Evolutionary conservation across 345 rosid species (phyloP).

Genomic region (Cardamine occulta): DNA sequence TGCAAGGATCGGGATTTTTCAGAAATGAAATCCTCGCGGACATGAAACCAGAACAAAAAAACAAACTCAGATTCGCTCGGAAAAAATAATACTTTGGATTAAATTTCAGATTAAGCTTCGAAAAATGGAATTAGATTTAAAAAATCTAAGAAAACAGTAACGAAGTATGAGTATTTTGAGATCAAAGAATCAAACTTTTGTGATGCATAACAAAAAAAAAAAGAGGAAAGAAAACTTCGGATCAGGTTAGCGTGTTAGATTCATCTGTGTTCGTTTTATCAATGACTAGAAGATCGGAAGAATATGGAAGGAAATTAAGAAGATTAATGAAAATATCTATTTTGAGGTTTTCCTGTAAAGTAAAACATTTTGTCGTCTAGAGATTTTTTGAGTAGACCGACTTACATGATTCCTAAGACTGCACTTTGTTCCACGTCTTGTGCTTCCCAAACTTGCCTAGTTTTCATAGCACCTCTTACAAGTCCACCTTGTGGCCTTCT

Average conservation of each 20-base stretch:
- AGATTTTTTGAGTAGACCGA: conserved; percentile 38
- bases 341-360: conserved; percentile 26
- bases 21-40: conserved; percentile 50
- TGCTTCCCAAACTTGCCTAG: conserved; percentile 42
- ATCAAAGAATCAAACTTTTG: conserved; percentile 29
- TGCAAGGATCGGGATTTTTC: conserved; percentile 66
- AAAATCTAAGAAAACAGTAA: neutral
- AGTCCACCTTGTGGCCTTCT: conserved; percentile 10
- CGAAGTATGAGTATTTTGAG: neutral
- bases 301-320: conserved; percentile 21
- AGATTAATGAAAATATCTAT: conserved; percentile 22
- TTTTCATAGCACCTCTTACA: neutral
- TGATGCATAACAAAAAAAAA: conserved; percentile 12
- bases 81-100: neutral
- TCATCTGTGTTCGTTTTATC: conserved; percentile 33
- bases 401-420: conserved; percentile 41
- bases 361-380: conserved; percentile 35
- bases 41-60: conserved; percentile 47
- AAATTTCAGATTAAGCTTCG: neutral
- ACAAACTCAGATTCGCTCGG: conserved; percentile 19
- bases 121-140: neutral
- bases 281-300: conserved; percentile 33
- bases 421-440: conserved; percentile 44
- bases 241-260: conserved; percentile 32
- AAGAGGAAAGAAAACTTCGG: conserved; percentile 13